Evolutionary conservation across 1,284 basidiomycete species (phyloP).

Genomic region (Puccinia polysora): DNA sequence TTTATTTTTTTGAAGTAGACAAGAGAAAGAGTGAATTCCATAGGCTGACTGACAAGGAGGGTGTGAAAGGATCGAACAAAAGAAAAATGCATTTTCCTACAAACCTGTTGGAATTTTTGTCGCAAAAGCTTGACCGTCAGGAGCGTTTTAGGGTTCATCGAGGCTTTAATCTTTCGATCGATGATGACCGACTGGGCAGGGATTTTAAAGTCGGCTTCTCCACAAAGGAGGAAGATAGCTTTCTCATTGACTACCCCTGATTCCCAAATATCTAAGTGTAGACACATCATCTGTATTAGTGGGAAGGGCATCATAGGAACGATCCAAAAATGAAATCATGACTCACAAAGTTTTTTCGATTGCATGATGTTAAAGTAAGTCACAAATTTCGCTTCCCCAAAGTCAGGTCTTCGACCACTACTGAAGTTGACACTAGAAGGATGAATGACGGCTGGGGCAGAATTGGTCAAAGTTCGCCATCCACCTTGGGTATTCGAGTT

Average conservation of each 20-base stretch:
- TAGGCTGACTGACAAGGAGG: background rate
- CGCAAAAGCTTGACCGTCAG: constrained; percentile 37
- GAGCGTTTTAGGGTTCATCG: constrained; percentile 39
- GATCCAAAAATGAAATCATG: background rate
- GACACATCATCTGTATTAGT: background rate
- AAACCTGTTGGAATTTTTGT: constrained; percentile 37
- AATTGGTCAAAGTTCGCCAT: constrained; percentile 81
- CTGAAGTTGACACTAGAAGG: constrained; percentile 85
- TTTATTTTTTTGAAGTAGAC: background rate
- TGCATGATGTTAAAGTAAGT: constrained; percentile 89
- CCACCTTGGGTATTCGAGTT: constrained; percentile 55
- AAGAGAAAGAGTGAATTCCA: background rate
- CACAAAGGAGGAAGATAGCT: constrained; percentile 77
- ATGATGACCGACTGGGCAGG: constrained; percentile 49
- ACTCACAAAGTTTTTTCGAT: constrained; percentile 70
- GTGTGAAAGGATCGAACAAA: background rate
- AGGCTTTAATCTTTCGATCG: constrained; percentile 45
- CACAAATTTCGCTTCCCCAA: constrained; percentile 66
- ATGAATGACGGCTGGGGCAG: constrained; percentile 76
- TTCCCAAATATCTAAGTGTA: constrained; percentile 73
- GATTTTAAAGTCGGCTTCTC: constrained; percentile 75
- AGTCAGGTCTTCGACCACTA: constrained; percentile 58
- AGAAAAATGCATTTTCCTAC: background rate
- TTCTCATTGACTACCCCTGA: constrained; percentile 82
- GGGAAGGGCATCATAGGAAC: background rate